A percentile compares a stretch with the other conserved stretches of the same genome.
phyloP scores from a whole-genome alignment of 768 basidiomycete genomes.

The Boletus reticulatus region DNA sequence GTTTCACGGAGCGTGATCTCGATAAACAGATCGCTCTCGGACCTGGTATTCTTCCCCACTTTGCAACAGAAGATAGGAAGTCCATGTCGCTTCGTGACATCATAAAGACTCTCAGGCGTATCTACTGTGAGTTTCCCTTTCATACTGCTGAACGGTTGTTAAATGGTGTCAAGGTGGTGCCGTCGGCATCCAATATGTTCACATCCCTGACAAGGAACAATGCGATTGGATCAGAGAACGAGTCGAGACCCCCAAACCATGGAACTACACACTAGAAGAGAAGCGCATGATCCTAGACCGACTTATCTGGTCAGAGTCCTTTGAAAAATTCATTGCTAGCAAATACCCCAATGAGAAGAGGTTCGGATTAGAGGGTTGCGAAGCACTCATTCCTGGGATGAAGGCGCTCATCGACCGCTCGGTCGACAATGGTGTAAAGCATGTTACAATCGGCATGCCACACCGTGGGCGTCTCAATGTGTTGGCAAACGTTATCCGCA shows the following conservation, averaged over 20 bases:
- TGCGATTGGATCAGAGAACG: slow-evolving; percentile 99
- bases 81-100: slow-evolving; percentile 91
- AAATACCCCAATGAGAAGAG: slow-evolving; percentile 99
- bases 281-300: slow-evolving; percentile 99
- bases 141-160: background rate
- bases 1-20: slow-evolving; percentile 91
- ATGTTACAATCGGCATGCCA: slow-evolving; percentile 98
- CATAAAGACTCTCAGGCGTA: slow-evolving; percentile 84
- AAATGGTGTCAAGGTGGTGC: slow-evolving; percentile 60
- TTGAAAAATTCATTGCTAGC: slow-evolving; percentile 97
- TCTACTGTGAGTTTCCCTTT: slow-evolving; percentile 73
- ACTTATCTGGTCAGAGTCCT: slow-evolving; percentile 99
- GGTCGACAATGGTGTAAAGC: slow-evolving; percentile 93
- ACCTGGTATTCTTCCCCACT: slow-evolving; percentile 94
- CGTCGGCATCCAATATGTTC: slow-evolving; percentile 87
- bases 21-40: slow-evolving; percentile 94
- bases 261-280: slow-evolving; percentile 98
- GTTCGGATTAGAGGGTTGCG: slow-evolving; percentile 98
- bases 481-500: slow-evolving; percentile 96
- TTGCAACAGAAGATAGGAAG: slow-evolving; percentile 81
- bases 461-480: slow-evolving; percentile 99
- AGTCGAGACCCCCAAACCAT: slow-evolving; percentile 91
- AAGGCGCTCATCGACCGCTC: slow-evolving; percentile 99
- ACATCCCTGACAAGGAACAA: slow-evolving; percentile 97
- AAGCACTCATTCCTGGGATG: slow-evolving; percentile 98